Conservation (phyloP, 495 filamentous ascomycete genomes). For the Xylaria venustula region DNA sequence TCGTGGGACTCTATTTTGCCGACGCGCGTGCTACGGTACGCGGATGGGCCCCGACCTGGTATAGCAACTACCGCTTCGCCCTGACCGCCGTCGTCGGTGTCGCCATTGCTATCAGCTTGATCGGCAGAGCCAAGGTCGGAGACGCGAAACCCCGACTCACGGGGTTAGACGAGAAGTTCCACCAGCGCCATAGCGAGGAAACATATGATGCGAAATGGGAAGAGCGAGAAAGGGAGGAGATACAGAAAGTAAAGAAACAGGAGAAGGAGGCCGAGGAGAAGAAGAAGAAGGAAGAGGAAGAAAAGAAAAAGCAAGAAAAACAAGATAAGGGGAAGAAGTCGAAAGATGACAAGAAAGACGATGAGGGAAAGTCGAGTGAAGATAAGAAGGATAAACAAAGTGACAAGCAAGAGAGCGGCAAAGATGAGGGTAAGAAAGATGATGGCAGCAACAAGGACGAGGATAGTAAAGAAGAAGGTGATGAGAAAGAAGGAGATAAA, state of each 20-base stretch:
- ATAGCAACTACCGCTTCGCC: slow-evolving; percentile 90
- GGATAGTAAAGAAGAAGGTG: background rate
- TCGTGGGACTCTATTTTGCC: slow-evolving; percentile 85
- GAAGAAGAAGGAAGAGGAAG: slow-evolving; percentile 29
- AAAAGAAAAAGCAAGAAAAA: slow-evolving; percentile 24
- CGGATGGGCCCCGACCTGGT: slow-evolving; percentile 92
- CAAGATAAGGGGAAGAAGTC: slow-evolving; percentile 24
- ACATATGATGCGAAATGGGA: slow-evolving; percentile 62
- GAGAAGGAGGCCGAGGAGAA: slow-evolving; percentile 35
- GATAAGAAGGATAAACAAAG: no score
- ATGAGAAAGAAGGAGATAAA: no score
- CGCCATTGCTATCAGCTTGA: slow-evolving; percentile 80
- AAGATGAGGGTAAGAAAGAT: slow-evolving; percentile 7
- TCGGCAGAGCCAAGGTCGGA: slow-evolving; percentile 83
- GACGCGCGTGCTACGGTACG: slow-evolving; percentile 71
- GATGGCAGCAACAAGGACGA: slow-evolving; percentile 1
- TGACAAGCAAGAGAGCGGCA: background rate
- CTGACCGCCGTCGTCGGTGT: slow-evolving; percentile 90
- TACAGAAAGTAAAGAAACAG: slow-evolving; percentile 42
- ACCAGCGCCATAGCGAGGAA: slow-evolving; percentile 38
- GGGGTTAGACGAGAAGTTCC: slow-evolving; percentile 61
- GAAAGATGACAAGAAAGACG: slow-evolving; percentile 5
- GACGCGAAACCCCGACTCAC: slow-evolving; percentile 45
- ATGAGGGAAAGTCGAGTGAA: slow-evolving; percentile 10
- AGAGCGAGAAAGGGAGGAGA: slow-evolving; percentile 56